phyloP scores from a whole-genome alignment of 2,329 filamentous ascomycete species.

The Sclerotiophoma versabilis region DNA sequence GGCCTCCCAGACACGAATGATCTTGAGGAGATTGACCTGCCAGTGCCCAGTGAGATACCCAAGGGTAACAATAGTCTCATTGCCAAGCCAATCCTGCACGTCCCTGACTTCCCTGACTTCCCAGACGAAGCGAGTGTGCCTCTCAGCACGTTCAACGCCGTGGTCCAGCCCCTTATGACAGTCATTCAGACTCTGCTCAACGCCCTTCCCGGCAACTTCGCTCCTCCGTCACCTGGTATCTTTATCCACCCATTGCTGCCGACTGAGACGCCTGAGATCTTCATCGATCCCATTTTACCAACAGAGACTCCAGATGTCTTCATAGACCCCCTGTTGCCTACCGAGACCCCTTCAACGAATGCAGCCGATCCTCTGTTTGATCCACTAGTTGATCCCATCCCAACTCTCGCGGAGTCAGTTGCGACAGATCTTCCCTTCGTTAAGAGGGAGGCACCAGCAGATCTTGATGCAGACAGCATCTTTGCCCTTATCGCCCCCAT shows the following conservation, averaged over 20 bases:
- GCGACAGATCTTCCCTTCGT: background rate
- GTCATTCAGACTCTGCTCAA: constrained; percentile 11
- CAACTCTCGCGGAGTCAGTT: background rate
- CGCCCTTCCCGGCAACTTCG: constrained; percentile 3
- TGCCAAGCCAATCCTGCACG: background rate
- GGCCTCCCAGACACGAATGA: too few relatives aligned
- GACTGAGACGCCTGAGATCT: constrained; percentile 1
- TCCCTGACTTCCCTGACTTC: background rate
- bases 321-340: background rate
- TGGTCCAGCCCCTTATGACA: constrained; percentile 5
- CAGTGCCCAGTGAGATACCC: background rate
- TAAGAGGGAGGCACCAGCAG: background rate
- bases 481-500: background rate
- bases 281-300: background rate
- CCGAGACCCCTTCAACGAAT: background rate
- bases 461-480: background rate
- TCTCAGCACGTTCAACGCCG: constrained; percentile 10
- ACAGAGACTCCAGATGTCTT: background rate
- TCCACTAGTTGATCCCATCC: background rate
- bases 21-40: background rate
- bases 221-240: background rate
- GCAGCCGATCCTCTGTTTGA: background rate
- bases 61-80: background rate
- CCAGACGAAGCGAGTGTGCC: constrained; percentile 8
- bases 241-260: constrained; percentile 6